Percentiles rank a stretch among this genome's conserved stretches.
These are phyloP conservation scores for Farysia itapuensis DNA, from an alignment of 1,284 basidiomycete species.

Conservation along the genomic window DNA sequence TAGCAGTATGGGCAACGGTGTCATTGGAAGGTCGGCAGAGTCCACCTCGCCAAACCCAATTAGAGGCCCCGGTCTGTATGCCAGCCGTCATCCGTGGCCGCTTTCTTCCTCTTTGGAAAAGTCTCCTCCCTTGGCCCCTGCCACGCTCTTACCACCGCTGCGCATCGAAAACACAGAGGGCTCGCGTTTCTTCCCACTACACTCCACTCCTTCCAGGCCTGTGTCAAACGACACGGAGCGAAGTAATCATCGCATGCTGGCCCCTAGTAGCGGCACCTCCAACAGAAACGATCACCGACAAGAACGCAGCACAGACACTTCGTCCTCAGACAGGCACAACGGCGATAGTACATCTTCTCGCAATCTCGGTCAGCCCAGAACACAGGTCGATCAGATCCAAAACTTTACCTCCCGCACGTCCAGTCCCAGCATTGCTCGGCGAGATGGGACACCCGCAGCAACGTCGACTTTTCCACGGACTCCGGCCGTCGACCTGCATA, in stretches of 20 bases:
- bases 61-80: not conserved
- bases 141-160: slow-evolving; percentile 19
- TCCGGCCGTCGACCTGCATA: slow-evolving; percentile 12
- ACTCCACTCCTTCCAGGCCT: slow-evolving; percentile 11
- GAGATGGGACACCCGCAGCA: slow-evolving; percentile 4
- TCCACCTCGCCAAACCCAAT: slow-evolving; percentile 11
- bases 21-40: slow-evolving; percentile 29
- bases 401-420: slow-evolving; percentile 13
- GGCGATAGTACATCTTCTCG: not conserved
- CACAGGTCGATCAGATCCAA: slow-evolving; percentile 22
- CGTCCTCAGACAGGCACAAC: not conserved
- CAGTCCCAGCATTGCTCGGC: slow-evolving; percentile 11
- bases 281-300: slow-evolving; percentile 12
- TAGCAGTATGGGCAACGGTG: slow-evolving; percentile 24
- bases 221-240: slow-evolving; percentile 2
- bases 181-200: slow-evolving; percentile 16
- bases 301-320: slow-evolving; percentile 7
- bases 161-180: slow-evolving; percentile 16
- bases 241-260: slow-evolving; percentile 43
- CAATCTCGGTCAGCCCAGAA: not conserved
- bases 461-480: slow-evolving; percentile 21
- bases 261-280: slow-evolving; percentile 42
- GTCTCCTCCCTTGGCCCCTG: slow-evolving; percentile 3
- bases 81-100: slow-evolving; percentile 21
- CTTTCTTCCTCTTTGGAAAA: slow-evolving; percentile 28